Evolutionary conservation across 2,329 filamentous ascomycete species (phyloP).

Genomic region (Magnaporthiopsis rhizophila): DNA sequence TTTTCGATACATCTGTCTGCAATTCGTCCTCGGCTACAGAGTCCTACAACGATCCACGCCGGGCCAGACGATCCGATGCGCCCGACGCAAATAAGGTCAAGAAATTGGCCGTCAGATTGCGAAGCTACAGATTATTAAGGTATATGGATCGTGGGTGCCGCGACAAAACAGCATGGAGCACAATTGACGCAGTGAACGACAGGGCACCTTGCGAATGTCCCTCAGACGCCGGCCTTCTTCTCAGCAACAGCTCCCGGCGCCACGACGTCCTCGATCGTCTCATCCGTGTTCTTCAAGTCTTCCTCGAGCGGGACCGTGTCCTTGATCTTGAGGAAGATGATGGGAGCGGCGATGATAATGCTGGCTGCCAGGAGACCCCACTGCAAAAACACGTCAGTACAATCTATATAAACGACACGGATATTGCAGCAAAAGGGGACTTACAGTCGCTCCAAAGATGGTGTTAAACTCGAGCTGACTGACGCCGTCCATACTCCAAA

Average conservation of each 20-base stretch:
- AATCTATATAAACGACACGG: neutral
- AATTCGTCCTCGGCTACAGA: too few relatives aligned
- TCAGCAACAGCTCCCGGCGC: slow-evolving; percentile 2
- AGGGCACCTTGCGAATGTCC: too few relatives aligned
- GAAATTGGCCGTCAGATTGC: neutral
- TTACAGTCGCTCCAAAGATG: slow-evolving; percentile 55
- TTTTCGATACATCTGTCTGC: too few relatives aligned
- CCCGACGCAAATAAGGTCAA: neutral
- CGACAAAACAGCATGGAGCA: neutral
- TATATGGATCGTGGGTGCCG: neutral
- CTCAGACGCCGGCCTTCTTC: slow-evolving; percentile 1
- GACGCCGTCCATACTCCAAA: slow-evolving; percentile 60
- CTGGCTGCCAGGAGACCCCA: slow-evolving; percentile 73
- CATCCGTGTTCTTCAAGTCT: slow-evolving; percentile 77
- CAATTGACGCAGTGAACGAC: neutral
- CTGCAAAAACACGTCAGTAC: slow-evolving; percentile 26
- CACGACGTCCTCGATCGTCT: slow-evolving; percentile 59
- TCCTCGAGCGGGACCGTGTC: slow-evolving; percentile 76
- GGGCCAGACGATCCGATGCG: too few relatives aligned
- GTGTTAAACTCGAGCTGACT: slow-evolving; percentile 54
- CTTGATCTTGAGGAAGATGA: slow-evolving; percentile 71
- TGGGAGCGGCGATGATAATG: slow-evolving; percentile 67
- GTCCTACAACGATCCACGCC: too few relatives aligned
- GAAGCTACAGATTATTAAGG: neutral
- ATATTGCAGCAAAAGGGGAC: slow-evolving; percentile 11